A percentile compares a stretch with the other conserved stretches of the same genome.
phyloP scores from a whole-genome alignment of 352 stramenopile genomes.

The Aphanomyces invadans region DNA sequence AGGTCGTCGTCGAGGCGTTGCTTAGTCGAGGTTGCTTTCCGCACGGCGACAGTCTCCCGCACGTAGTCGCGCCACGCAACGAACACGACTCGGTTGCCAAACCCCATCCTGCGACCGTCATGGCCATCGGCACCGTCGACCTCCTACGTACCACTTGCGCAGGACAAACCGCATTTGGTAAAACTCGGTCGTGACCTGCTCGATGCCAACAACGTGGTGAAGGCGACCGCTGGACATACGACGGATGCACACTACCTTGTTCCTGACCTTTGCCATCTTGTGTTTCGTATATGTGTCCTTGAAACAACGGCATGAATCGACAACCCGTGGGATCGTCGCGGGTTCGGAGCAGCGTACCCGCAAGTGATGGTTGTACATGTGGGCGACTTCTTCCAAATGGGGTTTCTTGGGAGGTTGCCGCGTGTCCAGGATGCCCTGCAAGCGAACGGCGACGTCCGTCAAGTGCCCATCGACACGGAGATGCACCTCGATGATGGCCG shows the following conservation, averaged over 20 bases:
- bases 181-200: conserved; percentile 23
- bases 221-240: neutral
- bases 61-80: conserved; percentile 54
- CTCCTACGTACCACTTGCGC: conserved; percentile 5
- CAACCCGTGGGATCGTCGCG: too few species aligned
- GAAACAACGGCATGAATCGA: too few species aligned
- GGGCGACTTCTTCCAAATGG: conserved; percentile 11
- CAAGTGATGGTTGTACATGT: conserved; percentile 14
- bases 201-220: too few species aligned
- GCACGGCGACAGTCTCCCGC: conserved; percentile 31
- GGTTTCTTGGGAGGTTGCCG: conserved; percentile 10
- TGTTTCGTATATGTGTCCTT: conserved; percentile 21
- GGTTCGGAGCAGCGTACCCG: neutral
- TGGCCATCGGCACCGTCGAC: neutral
- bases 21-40: conserved; percentile 29
- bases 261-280: conserved; percentile 17
- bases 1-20: conserved; percentile 36
- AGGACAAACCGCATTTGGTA: conserved; percentile 22
- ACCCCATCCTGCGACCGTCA: conserved; percentile 31
- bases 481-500: conserved; percentile 15
- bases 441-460: too few species aligned
- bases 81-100: conserved; percentile 46
- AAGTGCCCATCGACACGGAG: too few species aligned
- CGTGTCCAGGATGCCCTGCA: conserved; percentile 15
- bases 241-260: neutral